phyloP scores from a whole-genome alignment of 1,284 basidiomycete genomes.

The Meripilus lineatus region DNA sequence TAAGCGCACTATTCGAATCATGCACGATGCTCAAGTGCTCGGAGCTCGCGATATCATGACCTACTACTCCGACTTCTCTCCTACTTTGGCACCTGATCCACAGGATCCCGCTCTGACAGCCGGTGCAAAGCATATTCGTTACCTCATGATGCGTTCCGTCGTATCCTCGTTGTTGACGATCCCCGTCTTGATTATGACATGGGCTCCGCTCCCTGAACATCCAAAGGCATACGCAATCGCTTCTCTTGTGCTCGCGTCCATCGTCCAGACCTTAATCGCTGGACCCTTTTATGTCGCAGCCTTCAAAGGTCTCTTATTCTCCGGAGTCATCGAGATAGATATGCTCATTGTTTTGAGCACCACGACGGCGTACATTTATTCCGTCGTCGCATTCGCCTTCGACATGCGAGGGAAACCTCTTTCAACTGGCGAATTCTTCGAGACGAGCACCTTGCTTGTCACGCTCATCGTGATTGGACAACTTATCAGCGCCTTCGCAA shows the following conservation, averaged over 20 bases:
- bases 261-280: constrained; percentile 35
- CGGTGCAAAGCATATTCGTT: constrained; percentile 25
- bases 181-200: constrained; percentile 41
- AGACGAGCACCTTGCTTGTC: constrained; percentile 41
- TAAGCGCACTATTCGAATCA: constrained; percentile 18
- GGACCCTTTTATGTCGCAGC: constrained; percentile 35
- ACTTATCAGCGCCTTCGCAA: constrained; percentile 35
- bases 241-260: constrained; percentile 35
- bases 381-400: constrained; percentile 36
- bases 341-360: constrained; percentile 38
- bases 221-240: constrained; percentile 31
- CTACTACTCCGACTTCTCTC: constrained; percentile 19
- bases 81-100: constrained; percentile 21
- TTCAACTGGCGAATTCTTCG: constrained; percentile 37
- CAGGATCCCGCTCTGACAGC: constrained; percentile 24
- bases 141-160: constrained; percentile 28
- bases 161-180: constrained; percentile 32
- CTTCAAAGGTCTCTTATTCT: constrained; percentile 34
- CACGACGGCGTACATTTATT: constrained; percentile 39
- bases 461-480: constrained; percentile 41
- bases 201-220: constrained; percentile 35
- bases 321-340: constrained; percentile 38
- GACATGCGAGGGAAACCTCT: constrained; percentile 30
- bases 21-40: constrained; percentile 21
- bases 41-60: constrained; percentile 23